Conservation (phyloP, 768 basidiomycete genomes). For the Imleria badia region DNA sequence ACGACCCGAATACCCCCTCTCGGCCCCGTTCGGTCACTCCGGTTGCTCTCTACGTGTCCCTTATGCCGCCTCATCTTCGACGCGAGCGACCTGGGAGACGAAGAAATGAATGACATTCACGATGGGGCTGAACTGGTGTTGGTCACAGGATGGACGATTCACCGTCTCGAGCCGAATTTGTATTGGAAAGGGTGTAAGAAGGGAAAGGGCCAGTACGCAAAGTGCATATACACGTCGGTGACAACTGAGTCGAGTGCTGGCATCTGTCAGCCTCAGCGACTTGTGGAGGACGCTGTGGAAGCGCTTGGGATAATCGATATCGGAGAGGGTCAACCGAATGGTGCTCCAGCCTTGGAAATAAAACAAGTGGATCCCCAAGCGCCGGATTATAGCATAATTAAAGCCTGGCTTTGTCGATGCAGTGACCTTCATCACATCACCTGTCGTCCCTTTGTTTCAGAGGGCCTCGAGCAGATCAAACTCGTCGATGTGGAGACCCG, state of each 20-base stretch:
- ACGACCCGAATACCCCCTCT: slow-evolving; percentile 1
- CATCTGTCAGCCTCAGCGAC: neutral
- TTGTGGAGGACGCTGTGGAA: neutral
- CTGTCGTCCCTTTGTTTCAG: slow-evolving; percentile 2
- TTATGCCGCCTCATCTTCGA: slow-evolving; percentile 15
- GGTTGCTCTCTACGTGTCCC: slow-evolving; percentile 8
- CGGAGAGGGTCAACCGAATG: neutral
- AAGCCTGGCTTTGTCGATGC: slow-evolving; percentile 7
- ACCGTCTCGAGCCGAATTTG: neutral
- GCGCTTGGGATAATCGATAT: slow-evolving; percentile 3
- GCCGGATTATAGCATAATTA: slow-evolving; percentile 3
- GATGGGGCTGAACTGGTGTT: neutral
- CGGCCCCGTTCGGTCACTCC: neutral
- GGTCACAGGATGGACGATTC: neutral
- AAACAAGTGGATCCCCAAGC: neutral
- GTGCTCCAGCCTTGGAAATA: neutral
- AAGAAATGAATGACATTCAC: neutral
- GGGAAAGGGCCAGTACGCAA: slow-evolving; percentile 5
- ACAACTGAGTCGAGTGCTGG: neutral
- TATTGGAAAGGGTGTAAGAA: neutral
- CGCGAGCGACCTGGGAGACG: neutral
- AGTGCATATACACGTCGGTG: slow-evolving; percentile 8
- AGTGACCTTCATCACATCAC: slow-evolving; percentile 7
- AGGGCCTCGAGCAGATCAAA: slow-evolving; percentile 6
- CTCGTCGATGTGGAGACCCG: slow-evolving; percentile 9